Evolutionary conservation across 23 red algal species (phyloP), one percentile per base, ranked within the genome.

Genomic region (Gracilaria vermiculophylla): DNA sequence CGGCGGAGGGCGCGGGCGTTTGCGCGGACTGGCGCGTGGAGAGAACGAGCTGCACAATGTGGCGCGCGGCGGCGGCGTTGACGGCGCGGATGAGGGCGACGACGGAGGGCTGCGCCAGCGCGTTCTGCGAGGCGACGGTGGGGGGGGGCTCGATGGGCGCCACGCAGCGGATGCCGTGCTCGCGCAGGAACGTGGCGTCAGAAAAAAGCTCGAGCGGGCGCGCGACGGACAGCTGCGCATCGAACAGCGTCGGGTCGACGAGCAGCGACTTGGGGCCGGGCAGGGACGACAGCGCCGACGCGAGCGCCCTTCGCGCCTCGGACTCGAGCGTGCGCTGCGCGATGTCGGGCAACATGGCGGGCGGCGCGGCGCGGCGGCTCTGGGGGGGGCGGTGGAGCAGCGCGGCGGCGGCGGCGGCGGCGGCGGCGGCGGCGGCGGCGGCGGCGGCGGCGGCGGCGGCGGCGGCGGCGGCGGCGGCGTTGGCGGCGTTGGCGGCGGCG

Each of bases 131-230:
- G 20, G 28, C 20, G 14, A 64, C 14, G n/a, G 14, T 52, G 9
- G 77, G 47, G 12, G 28, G 32, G 20, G 15, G 10, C 12, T 77
- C 16, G 19, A 92, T 49, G 8, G 88, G 88, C 17, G 80, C 60
- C 25, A 92, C 73, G 20, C 17, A 40, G 4, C 77, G 78, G 32
- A 92, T 69, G 21, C 88, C 88, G 32, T 83, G 88, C 51, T 82
- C 77, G 42, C 50, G 64, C 28, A 83, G 78, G 24, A 82, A 92
- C 14, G 88, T 71, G 10, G 61, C 77, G 47, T 92, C 88, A 12
- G 88, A 42, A 40, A 92, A 92, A 6, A 92, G 48, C 75, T 92
- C 88, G 62, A 92, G 88, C 45, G 88, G 77, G 31, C 69, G 73
- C 43, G 64, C 78, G 27, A 83, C 31, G 2, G 88, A 82, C 9